Evolutionary conservation across 306 rosid genomes (phyloP), one percentile per base, ranked within the genome.

Genomic region (Pueraria montana): DNA sequence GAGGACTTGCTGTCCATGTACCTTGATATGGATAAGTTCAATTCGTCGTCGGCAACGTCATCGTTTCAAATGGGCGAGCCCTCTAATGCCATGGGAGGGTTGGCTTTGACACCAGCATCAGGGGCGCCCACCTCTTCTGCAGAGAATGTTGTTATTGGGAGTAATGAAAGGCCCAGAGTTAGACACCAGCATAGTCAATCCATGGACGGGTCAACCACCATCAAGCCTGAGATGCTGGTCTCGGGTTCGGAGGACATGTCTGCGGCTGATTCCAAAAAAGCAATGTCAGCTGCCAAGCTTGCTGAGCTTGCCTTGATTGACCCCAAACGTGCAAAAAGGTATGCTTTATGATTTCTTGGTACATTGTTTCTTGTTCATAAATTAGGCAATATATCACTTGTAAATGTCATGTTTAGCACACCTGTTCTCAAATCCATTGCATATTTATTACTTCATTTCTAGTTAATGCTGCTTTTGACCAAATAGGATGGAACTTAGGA

Each of bases 321-420:
- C 82, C 98, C 98, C 72, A 95, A 95, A 83, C 98, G 98, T 20
- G 98, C 98, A 3, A 95, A 95, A 88, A 91, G 98, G 98, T 95
- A 59, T 40, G 45, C 14, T 42, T 24, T 76, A 16, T 52, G 40
- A 4, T 69, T 73, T 70, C 32, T 70, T 52, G 38, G 24, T 62
- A 65, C 20, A 26, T 58, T 43, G 8, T 72, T 72, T 82, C 12
- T 68, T n/a, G 36, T 62, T 69, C 45, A 11, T 77, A 43, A 63
- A 34, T 34, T 34, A 34, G 83, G 80, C 42, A 53, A 5, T 58
- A 16, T 18, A 49, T 45, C 9, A 11, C 14, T 34, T 18, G 24
- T 80, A 40, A 76, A 76, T 38, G 30, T 45, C 63, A 2, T 78
- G 32, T 10, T 18, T 48, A n/a, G 45, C 27, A 20, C n/a, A 32